Percentiles rank a stretch among this genome's conserved stretches.
These are phyloP conservation scores for Mycena vitilis DNA, from an alignment of 768 basidiomycete species.

Conservation along the genomic window DNA sequence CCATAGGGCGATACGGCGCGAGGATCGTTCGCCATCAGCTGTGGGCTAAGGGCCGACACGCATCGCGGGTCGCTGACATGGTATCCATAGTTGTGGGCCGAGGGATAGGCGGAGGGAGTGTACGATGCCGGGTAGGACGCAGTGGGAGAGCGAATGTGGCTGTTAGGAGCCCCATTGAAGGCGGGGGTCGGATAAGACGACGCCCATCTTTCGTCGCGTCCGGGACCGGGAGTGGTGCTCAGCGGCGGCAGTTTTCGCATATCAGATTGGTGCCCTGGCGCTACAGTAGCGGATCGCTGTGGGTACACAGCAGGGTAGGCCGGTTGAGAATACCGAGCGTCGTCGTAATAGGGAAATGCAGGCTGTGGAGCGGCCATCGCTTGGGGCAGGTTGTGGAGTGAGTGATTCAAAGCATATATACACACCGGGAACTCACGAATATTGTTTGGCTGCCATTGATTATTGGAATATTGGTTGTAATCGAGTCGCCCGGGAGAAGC, in stretches of 20 bases:
- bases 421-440: constrained; percentile 45
- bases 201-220: constrained; percentile 61
- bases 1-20: constrained; percentile 60
- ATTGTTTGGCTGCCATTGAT: constrained; percentile 54
- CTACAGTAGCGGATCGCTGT: constrained; percentile 60
- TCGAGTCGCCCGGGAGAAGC: constrained; percentile 72
- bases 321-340: constrained; percentile 64
- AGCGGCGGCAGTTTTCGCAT: constrained; percentile 72
- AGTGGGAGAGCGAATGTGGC: constrained; percentile 71
- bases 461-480: constrained; percentile 59
- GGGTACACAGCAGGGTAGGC: constrained; percentile 59
- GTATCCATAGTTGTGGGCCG: constrained; percentile 56
- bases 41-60: constrained; percentile 19
- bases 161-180: constrained; percentile 49
- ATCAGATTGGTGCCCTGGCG: constrained; percentile 60
- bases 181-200: constrained; percentile 51
- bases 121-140: constrained; percentile 71
- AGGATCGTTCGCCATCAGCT: constrained; percentile 45
- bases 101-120: constrained; percentile 53
- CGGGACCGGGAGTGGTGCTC: constrained; percentile 55
- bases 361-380: constrained; percentile 57
- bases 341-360: constrained; percentile 65
- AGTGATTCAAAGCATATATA: constrained; percentile 48
- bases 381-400: constrained; percentile 44
- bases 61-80: constrained; percentile 37